These are phyloP conservation scores for Berkeleyomyces basicola DNA, from an alignment of 2,329 filamentous ascomycete genomes.

Conservation along the genomic window DNA sequence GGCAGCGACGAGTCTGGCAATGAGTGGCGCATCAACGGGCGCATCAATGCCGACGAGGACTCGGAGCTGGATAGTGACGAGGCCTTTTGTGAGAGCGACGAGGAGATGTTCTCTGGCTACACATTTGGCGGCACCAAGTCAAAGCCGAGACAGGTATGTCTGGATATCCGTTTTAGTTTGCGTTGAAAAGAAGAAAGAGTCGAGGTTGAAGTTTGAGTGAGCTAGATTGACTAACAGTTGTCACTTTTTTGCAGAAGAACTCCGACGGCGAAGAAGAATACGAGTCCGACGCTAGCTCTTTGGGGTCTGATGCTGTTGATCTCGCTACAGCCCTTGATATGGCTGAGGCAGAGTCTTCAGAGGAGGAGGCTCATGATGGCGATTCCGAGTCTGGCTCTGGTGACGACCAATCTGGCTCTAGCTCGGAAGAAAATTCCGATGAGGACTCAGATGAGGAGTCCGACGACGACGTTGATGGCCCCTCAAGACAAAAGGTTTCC, in stretches of 20 bases:
- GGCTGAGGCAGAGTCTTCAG: slow-evolving; percentile 32
- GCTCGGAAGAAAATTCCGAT: slow-evolving; percentile 25
- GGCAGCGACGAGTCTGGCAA: slow-evolving; percentile 77
- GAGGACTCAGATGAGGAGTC: slow-evolving; percentile 32
- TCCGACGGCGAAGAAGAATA: slow-evolving; percentile 33
- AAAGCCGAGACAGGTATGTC: slow-evolving; percentile 20
- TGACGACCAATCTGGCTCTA: slow-evolving; percentile 24
- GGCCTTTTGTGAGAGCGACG: slow-evolving; percentile 76
- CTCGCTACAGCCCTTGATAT: slow-evolving; percentile 40
- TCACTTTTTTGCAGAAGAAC: slow-evolving; percentile 16
- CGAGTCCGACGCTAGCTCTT: slow-evolving; percentile 39
- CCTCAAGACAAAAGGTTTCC: slow-evolving; percentile 31
- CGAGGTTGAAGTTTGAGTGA: too few species aligned
- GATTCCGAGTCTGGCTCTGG: slow-evolving; percentile 27
- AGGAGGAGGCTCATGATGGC: slow-evolving; percentile 30
- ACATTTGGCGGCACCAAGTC: slow-evolving; percentile 33
- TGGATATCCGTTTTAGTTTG: background rate
- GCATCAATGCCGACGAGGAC: slow-evolving; percentile 41
- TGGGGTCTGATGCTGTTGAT: slow-evolving; percentile 43
- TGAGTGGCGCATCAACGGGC: slow-evolving; percentile 59
- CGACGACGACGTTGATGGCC: slow-evolving; percentile 35
- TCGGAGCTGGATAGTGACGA: slow-evolving; percentile 54
- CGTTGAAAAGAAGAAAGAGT: background rate
- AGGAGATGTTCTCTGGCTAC: slow-evolving; percentile 69
- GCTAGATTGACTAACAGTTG: background rate